Percentiles rank a stretch among this genome's conserved stretches.
These are phyloP conservation scores for Phytophthora melonis DNA, from an alignment of 352 stramenopile species.

Conservation along the genomic window DNA sequence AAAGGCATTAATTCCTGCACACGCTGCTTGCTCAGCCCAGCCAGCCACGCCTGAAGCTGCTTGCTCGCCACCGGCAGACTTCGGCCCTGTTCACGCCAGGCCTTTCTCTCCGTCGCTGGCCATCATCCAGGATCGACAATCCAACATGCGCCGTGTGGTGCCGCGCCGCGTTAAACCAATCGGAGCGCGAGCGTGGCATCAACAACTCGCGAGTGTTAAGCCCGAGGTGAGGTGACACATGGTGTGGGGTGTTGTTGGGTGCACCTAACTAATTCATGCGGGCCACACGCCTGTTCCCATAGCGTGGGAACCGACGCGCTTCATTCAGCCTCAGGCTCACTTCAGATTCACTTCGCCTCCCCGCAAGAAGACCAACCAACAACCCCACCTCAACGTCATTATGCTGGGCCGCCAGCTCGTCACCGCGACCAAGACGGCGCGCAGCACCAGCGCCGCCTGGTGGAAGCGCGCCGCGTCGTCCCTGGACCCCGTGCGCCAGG, in stretches of 20 bases:
- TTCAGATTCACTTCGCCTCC: background rate
- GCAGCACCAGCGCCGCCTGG: slow-evolving; percentile 29
- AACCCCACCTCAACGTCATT: background rate
- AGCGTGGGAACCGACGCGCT: too few species aligned
- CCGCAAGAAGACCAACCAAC: background rate
- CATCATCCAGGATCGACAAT: background rate
- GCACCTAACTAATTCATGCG: background rate
- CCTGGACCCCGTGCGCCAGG: slow-evolving; percentile 12
- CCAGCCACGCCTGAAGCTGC: background rate
- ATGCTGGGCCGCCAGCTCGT: slow-evolving; percentile 37
- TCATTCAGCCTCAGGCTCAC: background rate
- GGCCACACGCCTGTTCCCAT: background rate
- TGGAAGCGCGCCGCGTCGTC: slow-evolving; percentile 39
- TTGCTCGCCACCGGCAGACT: background rate
- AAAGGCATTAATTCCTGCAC: too few species aligned
- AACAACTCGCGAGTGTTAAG: background rate
- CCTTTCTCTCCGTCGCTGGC: background rate
- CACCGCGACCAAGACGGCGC: slow-evolving; percentile 29
- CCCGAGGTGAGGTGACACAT: too few species aligned
- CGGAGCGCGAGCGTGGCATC: background rate
- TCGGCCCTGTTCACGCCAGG: background rate
- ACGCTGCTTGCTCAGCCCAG: background rate
- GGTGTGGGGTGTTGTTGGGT: background rate
- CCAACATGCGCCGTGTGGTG: background rate
- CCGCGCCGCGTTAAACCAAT: background rate